Conservation (phyloP, 2,329 filamentous ascomycete genomes). For the Verticillium albo-atrum region DNA sequence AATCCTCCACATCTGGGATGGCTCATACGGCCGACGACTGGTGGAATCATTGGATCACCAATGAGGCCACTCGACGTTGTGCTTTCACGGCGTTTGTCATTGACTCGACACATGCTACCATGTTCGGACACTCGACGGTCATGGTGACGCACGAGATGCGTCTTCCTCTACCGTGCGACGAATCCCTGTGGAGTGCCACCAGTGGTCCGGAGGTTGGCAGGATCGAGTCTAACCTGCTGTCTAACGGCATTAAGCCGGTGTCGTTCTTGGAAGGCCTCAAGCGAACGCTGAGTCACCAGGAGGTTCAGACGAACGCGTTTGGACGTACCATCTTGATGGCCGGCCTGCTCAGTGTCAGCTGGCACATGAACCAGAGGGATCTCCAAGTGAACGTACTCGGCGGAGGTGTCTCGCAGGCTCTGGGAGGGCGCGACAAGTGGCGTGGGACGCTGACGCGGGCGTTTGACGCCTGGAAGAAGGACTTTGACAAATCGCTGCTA, state of each 20-base stretch:
- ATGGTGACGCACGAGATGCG: conserved; percentile 98
- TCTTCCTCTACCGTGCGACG: conserved; percentile 86
- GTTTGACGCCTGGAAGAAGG: conserved; percentile 89
- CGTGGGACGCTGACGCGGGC: conserved; percentile 77
- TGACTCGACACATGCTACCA: conserved; percentile 92
- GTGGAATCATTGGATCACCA: conserved; percentile 95
- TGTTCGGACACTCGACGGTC: conserved; percentile 95
- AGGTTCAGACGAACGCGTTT: conserved; percentile 87
- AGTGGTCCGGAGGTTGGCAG: conserved; percentile 82
- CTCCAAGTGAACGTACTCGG: conserved; percentile 85
- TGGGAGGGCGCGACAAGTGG: conserved; percentile 91
- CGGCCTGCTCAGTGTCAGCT: conserved; percentile 86
- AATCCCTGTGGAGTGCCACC: conserved; percentile 85
- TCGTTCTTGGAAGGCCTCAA: conserved; percentile 91
- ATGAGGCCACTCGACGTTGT: conserved; percentile 82
- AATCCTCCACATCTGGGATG: conserved; percentile 56
- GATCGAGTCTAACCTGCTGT: conserved; percentile 73
- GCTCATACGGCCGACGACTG: conserved; percentile 77
- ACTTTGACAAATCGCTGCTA: conserved; percentile 81
- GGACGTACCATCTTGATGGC: conserved; percentile 93
- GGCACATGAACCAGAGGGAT: conserved; percentile 97
- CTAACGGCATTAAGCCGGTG: conserved; percentile 77
- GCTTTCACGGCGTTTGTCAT: conserved; percentile 94
- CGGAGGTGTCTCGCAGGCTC: conserved; percentile 64
- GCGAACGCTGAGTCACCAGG: conserved; percentile 78